Evolutionary conservation across 768 basidiomycete species (phyloP), one percentile per base, ranked within the genome.

Genomic region (Pholiota molesta): DNA sequence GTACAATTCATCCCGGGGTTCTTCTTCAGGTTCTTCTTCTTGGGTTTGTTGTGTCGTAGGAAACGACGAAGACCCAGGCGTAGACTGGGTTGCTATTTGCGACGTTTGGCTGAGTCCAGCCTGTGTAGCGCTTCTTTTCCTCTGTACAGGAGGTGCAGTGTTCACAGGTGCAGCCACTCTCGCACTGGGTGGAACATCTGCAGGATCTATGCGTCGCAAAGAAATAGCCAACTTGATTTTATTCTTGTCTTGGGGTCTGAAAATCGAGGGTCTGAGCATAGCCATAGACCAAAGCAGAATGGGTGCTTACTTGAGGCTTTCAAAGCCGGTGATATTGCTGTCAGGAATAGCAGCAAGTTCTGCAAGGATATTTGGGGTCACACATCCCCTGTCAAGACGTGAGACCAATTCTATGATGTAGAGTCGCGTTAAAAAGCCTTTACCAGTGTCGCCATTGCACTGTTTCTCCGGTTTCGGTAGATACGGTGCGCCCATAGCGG

Each of bases 391-490:
- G 64, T 21, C 7, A 60, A 40, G 23, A 28, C 11, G 33, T 40
- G 33, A 40, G 37, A 23, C 29, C 21, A 14, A 39, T 28, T 6
- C 23, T 23, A 17, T 42, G 33, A 39, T 21, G 37, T 9, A 23
- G 37, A 44, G 5, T 37, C 44, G 21, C 49, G 45, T 26, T 28
- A 29, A 42, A 61, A 52, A 28, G 78, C 35, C 35, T 11, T 67
- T 73, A 90, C 90, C 91, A 93, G 66, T 93, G 91, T 44, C 85
- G 78, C 92, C 92, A 93, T 68, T 86, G 80, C 3, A 92, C 84
- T 0, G 79, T 83, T 71, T 90, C 88, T 52, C 88, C 85, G 55
- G 80, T 85, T 40, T 79, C 73, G 19, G 71, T 75, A 9, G 69
- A 68, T 7, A 72, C 72, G 6, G 80, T 79, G 55, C 77, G 74